Base-by-base conservation (phyloP, 805 yeast species). In the Teunomyces lycoperdinae region DNA sequence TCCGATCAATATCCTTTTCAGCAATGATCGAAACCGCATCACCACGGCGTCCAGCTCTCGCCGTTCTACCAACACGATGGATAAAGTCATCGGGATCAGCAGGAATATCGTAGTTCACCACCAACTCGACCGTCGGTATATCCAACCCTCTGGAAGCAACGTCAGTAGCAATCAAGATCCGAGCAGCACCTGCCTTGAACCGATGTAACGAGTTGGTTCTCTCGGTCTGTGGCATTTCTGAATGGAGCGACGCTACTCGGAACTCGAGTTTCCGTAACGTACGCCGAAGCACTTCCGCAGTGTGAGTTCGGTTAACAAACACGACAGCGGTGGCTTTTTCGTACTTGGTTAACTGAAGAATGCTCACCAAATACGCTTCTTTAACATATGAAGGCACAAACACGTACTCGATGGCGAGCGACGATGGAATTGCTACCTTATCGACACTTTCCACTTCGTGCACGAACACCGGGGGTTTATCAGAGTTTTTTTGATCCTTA, bases 21-120 rank as follows among this genome's bases (percentile, higher is more conserved):
- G 96, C 81, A 3, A 94, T 86, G 49, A 94, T 77, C 10, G 94
- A 81, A 1, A 94, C 73, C 5, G 96, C 79, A 53, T 83, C 89
- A 70, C 99, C 99, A 44, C 73, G 70, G 57, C 96, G 78, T 2
- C 98, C 98, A 2, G 98, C 98, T 79, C 99, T 87, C 8, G 98
- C 99, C 9, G 99, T 92, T 81, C 99, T 88, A 73, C 99, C 99
- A 9, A 92, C 96, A 66, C 99, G 77, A 69, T 94, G 99, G 46
- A 94, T 90, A 59, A 89, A 94, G 53, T 94, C 97, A 61, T 94
- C 97, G 3, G 98, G 88, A 61, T 94, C 97, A 0, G 94, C 90
- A 4, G 99, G 99, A 20, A 94, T 81, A 61, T 94, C 98, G 61
- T 80, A 94, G 63, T 94, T 94, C 24, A 94, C 70, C 24, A 94